Base-by-base conservation (phyloP, 139 green algal genomes). In the Picochlorum costavermella region DNA sequence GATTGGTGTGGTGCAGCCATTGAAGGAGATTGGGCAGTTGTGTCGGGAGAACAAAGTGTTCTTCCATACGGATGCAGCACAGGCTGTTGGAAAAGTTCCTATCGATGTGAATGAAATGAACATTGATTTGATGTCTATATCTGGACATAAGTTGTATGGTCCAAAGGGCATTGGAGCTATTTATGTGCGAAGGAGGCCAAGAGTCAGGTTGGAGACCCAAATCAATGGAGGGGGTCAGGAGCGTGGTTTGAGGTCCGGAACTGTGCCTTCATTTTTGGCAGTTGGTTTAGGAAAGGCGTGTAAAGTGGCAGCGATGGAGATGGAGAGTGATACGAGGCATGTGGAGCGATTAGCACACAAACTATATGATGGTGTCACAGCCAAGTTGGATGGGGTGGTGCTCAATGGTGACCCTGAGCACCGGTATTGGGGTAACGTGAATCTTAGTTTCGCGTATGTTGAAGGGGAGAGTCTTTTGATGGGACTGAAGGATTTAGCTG, bases 141-240 rank as follows among this genome's bases (percentile, higher is more conserved):
- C 68, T 60, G 92, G 86, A 6, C 94, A 99, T 81, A 99, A 99
- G 81, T 51, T 99, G 26, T 99, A 99, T 73, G 94, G 91, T 0
- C 94, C 94, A 50, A 99, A 99, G 80, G 93, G 90, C 31, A 72
- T 96, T n/a, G 92, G 92, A 14, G 94, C 94, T 10, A 79, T 99
- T 6, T 99, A 98, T 77, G 78, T 99, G 25, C 79, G 94, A 55
- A 71, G 90, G 25, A 84, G 94, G 2, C 94, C 94, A 0, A 83
- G 93, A 26, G 94, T 99, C 62, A 78, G 94, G 1, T 73, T 99
- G 36, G 88, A 97, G 80, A 64, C 92, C 2, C 84, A 92, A 62
- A 99, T 99, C 77, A 92, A 68, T 66, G 93, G 93, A 20, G 94
- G 94, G 16, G 94, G 92, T 2, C 92, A 97, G 81, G 94, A 99